These are phyloP conservation scores for Pichia cabralensis DNA, from an alignment of 805 yeast genomes.

Conservation along the genomic window DNA sequence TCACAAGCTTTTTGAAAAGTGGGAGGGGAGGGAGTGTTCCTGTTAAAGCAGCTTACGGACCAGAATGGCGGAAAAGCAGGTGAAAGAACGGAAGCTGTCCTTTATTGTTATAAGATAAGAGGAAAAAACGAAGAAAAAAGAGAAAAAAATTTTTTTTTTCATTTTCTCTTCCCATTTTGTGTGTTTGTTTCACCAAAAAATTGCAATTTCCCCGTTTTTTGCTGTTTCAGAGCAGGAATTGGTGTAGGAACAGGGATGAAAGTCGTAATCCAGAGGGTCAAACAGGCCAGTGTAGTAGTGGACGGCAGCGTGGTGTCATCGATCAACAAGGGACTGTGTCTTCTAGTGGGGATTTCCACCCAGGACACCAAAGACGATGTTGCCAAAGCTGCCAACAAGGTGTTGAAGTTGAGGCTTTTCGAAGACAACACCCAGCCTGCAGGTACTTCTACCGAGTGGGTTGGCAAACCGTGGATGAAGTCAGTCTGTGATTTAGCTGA, in stretches of 20 bases:
- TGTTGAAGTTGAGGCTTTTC: constrained; percentile 58
- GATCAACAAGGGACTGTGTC: constrained; percentile 67
- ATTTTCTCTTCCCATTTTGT: not conserved
- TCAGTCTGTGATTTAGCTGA: constrained; percentile 50
- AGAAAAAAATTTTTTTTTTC: not conserved
- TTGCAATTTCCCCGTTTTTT: not conserved
- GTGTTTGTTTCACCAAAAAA: too few species aligned
- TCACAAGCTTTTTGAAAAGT: too few species aligned
- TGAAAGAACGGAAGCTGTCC: not conserved
- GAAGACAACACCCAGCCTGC: constrained; percentile 38
- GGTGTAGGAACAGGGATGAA: constrained; percentile 40
- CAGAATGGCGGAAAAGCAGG: not conserved
- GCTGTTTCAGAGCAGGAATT: not conserved
- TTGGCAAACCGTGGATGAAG: constrained; percentile 70
- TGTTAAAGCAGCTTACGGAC: not conserved
- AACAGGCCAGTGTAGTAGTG: constrained; percentile 82
- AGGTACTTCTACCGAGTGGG: constrained; percentile 39
- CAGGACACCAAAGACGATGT: constrained; percentile 73
- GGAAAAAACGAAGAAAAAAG: not conserved
- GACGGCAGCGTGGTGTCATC: constrained; percentile 59
- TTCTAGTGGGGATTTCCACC: constrained; percentile 75
- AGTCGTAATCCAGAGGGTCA: constrained; percentile 85
- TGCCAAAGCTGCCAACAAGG: constrained; percentile 54
- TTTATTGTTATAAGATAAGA: not conserved
- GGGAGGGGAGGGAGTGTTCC: not conserved